Base-by-base conservation (phyloP, 2,329 filamentous ascomycete genomes). In the Colletotrichum tamarilloi region DNA sequence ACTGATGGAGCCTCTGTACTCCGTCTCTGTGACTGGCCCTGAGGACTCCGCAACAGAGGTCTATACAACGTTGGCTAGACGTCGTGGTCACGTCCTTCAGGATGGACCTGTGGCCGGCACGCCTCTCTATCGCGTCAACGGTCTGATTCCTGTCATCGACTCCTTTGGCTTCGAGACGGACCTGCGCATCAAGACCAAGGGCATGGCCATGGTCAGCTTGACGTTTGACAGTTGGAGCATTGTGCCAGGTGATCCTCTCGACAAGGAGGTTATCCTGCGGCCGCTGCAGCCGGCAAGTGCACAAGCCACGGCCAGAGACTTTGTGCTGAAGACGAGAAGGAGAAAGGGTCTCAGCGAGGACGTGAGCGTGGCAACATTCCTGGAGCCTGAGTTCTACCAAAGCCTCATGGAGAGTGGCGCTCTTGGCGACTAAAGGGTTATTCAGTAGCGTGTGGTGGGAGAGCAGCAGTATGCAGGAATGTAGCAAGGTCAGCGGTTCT, bases 141-240 rank as follows among this genome's bases (percentile, higher is more conserved):
- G 97, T 4, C 87, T 98, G 62, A 92, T 99, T 68, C 97, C 97
- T 11, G 97, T 98, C 73, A 98, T 99, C 80, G 97, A 99, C 85
- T 95, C 92, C 35, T 99, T 99, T 80, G 97, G 97, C 24, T 98
- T 99, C 83, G 97, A 99, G 86, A 98, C 97, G 16, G 97, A 99
- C 85, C 88, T 99, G 71, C 90, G 97, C 75, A 98, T 98, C 80
- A 95, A 98, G 83, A 98, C 96, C 0, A 94, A 98, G 85, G 96
- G 97, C 65, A 93, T 95, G 81, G 95, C 95, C 68, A 95, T 94
- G 79, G 92, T 98, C 66, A 95, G 92, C 78, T 88, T 99, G 46
- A 95, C 97, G 14, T 99, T 99, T 82, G 97, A 99, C 81, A 92
- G 94, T 76, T 99, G 97, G 97, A 95, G 90, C 79, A 94, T 98